phyloP scores from a whole-genome alignment of 2,329 filamentous ascomycete genomes.

The Trichocomaceae sp. region DNA sequence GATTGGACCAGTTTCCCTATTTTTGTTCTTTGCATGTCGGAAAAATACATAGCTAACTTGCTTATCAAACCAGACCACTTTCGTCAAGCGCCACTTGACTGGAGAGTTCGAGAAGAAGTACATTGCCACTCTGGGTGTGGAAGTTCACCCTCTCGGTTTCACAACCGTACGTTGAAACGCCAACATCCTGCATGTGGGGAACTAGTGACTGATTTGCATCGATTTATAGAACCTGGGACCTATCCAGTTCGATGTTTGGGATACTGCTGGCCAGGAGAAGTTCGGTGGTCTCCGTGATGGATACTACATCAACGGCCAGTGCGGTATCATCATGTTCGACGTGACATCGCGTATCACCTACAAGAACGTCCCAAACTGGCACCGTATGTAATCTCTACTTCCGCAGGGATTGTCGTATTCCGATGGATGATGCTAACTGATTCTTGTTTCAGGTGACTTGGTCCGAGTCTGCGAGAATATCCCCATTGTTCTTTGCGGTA shows the following conservation, averaged over 20 bases:
- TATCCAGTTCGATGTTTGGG: conserved; percentile 99
- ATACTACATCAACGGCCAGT: conserved; percentile 99
- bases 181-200: background rate
- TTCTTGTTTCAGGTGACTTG: conserved; percentile 65
- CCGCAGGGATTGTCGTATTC: background rate
- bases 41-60: background rate
- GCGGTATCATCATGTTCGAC: conserved; percentile 99
- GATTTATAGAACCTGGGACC: conserved; percentile 70
- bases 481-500: conserved; percentile 93
- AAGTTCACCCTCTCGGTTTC: conserved; percentile 97
- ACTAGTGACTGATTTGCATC: conserved; percentile 23
- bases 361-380: conserved; percentile 99
- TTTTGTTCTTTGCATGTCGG: background rate
- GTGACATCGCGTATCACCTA: conserved; percentile 99
- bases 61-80: conserved; percentile 68
- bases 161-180: conserved; percentile 68
- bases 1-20: background rate
- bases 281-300: conserved; percentile 98
- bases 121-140: conserved; percentile 98
- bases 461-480: conserved; percentile 99
- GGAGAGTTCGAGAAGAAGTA: conserved; percentile 99
- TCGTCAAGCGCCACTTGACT: conserved; percentile 99
- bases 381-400: conserved; percentile 62
- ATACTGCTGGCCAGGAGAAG: conserved; percentile 98
- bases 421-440: conserved; percentile 11